Evolutionary conservation across 2,329 filamentous ascomycete species (phyloP).

Genomic region (Ophiostoma montium): DNA sequence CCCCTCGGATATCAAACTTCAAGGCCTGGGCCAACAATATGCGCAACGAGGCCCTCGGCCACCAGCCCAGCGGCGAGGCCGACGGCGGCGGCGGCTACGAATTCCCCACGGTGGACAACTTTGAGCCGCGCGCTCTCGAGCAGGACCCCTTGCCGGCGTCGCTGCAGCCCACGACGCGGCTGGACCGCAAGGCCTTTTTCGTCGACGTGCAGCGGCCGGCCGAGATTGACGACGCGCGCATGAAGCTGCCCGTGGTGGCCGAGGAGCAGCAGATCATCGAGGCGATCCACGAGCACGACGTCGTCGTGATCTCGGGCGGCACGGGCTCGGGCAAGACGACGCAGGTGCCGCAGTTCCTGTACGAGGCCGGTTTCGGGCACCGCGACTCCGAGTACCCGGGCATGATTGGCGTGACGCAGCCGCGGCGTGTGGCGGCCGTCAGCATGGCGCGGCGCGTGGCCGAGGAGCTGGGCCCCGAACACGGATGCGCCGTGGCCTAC

Average conservation of each 20-base stretch:
- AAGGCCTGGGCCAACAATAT: conserved; percentile 86
- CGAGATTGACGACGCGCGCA: conserved; percentile 63
- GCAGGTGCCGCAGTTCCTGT: conserved; percentile 90
- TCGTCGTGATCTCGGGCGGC: conserved; percentile 83
- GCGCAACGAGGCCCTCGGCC: conserved; percentile 70
- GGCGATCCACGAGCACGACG: conserved; percentile 80
- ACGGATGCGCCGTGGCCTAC: conserved; percentile 69
- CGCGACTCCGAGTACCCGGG: conserved; percentile 67
- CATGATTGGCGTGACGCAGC: conserved; percentile 80
- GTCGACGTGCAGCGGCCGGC: conserved; percentile 55
- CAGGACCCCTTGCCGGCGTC: conserved; percentile 57
- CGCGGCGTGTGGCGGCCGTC: conserved; percentile 83
- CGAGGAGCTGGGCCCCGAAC: conserved; percentile 60
- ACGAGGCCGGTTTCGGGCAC: conserved; percentile 55
- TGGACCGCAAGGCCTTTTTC: conserved; percentile 58
- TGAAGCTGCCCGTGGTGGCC: conserved; percentile 76
- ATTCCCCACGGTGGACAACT: conserved; percentile 45
- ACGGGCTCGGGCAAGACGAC: conserved; percentile 98
- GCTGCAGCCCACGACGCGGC: conserved; percentile 44
- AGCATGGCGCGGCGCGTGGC: conserved; percentile 91
- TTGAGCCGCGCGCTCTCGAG: conserved; percentile 53
- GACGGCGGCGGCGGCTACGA: conserved; percentile 21
- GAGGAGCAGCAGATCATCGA: conserved; percentile 99
- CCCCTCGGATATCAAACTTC: conserved; percentile 51
- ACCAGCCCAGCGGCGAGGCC: conserved; percentile 26